A percentile compares a stretch with the other conserved stretches of the same genome.
Evolutionary conservation across 2,329 filamentous ascomycete genomes (phyloP).

Genomic region (Fusarium bulbicola): DNA sequence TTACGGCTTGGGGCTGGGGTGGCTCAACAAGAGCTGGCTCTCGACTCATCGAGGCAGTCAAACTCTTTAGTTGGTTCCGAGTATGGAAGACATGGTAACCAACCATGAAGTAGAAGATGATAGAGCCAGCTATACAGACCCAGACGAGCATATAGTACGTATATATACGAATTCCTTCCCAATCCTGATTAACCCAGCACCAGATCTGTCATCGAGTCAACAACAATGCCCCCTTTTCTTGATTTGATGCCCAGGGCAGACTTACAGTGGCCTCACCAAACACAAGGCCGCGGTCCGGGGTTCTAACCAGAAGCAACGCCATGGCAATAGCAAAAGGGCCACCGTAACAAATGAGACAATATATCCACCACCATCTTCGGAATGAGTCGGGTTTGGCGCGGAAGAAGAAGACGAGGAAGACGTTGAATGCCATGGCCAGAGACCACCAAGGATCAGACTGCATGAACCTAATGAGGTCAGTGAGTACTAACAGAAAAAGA

Average conservation of each 20-base stretch:
- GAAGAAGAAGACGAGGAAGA: slow-evolving; percentile 74
- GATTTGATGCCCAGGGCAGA: neutral
- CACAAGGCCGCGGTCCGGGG: slow-evolving; percentile 49
- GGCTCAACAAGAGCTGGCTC: slow-evolving; percentile 46
- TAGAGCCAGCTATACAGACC: slow-evolving; percentile 65
- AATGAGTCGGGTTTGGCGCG: slow-evolving; percentile 73
- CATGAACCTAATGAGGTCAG: slow-evolving; percentile 68
- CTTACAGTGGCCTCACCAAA: slow-evolving; percentile 68
- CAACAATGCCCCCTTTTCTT: neutral
- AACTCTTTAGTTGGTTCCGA: slow-evolving; percentile 63
- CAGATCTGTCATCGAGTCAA: slow-evolving; percentile 58
- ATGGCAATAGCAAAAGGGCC: slow-evolving; percentile 74
- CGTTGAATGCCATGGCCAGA: slow-evolving; percentile 83
- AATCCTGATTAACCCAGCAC: slow-evolving; percentile 67
- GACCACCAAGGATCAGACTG: slow-evolving; percentile 81
- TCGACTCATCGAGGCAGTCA: slow-evolving; percentile 52
- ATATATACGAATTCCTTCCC: slow-evolving; percentile 66
- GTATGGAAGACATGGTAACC: slow-evolving; percentile 69
- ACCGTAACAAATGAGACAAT: slow-evolving; percentile 76
- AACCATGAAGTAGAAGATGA: slow-evolving; percentile 64
- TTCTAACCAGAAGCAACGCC: slow-evolving; percentile 67
- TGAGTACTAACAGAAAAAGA: slow-evolving; percentile 56
- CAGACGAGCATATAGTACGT: slow-evolving; percentile 70
- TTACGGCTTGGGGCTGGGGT: slow-evolving; percentile 34
- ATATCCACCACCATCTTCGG: slow-evolving; percentile 75